Conservation (phyloP, 108 stramenopile species). For the Mayamaea pseudoterrestris region DNA sequence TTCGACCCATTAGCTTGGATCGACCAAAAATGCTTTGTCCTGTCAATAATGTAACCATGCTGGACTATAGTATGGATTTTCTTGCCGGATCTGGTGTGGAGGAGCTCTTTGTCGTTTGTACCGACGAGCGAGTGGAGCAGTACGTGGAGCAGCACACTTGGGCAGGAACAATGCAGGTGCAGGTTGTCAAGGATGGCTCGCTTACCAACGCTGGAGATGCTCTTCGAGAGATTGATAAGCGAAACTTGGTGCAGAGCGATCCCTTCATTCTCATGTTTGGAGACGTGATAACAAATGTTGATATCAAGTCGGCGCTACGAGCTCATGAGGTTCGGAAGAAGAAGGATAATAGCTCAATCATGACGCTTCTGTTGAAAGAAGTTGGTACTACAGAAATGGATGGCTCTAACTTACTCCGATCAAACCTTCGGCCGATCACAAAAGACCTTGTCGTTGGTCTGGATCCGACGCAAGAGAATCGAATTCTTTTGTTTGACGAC, state of each 20-base stretch:
- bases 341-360: constrained; percentile 68
- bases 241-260: constrained; percentile 87
- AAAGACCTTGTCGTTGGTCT: constrained; percentile 78
- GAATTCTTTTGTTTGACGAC: constrained; percentile 66
- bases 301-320: constrained; percentile 45
- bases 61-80: constrained; percentile 92
- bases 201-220: constrained; percentile 90
- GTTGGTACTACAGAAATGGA: constrained; percentile 13
- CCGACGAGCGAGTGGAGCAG: constrained; percentile 48
- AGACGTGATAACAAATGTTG: constrained; percentile 89
- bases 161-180: constrained; percentile 25
- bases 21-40: constrained; percentile 74
- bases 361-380: constrained; percentile 75
- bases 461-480: constrained; percentile 49
- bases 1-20: constrained; percentile 54
- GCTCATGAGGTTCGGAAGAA: constrained; percentile 55
- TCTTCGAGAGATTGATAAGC: constrained; percentile 87
- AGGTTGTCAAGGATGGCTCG: constrained; percentile 42
- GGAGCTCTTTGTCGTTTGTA: constrained; percentile 57
- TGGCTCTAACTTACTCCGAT: constrained; percentile 17
- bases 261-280: constrained; percentile 92
- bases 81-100: constrained; percentile 78
- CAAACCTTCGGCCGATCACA: constrained; percentile 25
- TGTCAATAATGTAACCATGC: constrained; percentile 85
- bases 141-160: constrained; percentile 28